Base-by-base conservation (phyloP, 2,329 filamentous ascomycete species). In the Peltaster fructicola region DNA sequence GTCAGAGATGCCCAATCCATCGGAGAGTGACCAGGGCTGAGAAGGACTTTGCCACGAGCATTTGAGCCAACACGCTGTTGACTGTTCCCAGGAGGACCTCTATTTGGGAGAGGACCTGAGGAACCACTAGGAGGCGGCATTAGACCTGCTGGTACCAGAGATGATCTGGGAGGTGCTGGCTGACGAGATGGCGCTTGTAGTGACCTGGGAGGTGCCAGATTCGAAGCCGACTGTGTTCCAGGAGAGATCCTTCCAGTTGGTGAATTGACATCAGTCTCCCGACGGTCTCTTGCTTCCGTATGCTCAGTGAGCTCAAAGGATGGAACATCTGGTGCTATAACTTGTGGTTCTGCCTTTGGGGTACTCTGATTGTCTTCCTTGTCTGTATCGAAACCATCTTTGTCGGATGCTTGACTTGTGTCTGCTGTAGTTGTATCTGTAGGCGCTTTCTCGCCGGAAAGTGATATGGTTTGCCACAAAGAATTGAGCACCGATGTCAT, bases 1-100 rank as follows among this genome's bases (percentile, higher is more conserved):
- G 81, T 73, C 1, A 92, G 65, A 5, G 75, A 71, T 8, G 88
- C 88, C 88, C 88, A 98, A 63, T 98, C 88, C 8, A 98, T 70
- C 0, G 88, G 85, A 2, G 81, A 92, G 57, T 85, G 84, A 15
- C 88, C 85, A 0, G 88, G 88, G n/a, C 72, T 66, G 4, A 98
- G 68, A 6, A 75, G 61, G 4, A 93, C 78, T 43, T 85, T 78
- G 49, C 65, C 54, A 29, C 51, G 56, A 18, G 43, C 43, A 27
- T 52, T 62, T 14, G 51, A 50, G 20, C 46, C 51, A 20, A 54
- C 45, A 19, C 54, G 52, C 24, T 47, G 41, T 18, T 47, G 43
- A 38, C 51, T 52, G 28, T 50, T 43, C 8, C 27, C 27, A 25
- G 54, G 40, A 13, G 54, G 50, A 3, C 54, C 53, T 31, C 53